Percentiles rank a stretch among this genome's conserved stretches.
phyloP scores from a whole-genome alignment of 2,329 filamentous ascomycete species.

The Venturia pyrina region DNA sequence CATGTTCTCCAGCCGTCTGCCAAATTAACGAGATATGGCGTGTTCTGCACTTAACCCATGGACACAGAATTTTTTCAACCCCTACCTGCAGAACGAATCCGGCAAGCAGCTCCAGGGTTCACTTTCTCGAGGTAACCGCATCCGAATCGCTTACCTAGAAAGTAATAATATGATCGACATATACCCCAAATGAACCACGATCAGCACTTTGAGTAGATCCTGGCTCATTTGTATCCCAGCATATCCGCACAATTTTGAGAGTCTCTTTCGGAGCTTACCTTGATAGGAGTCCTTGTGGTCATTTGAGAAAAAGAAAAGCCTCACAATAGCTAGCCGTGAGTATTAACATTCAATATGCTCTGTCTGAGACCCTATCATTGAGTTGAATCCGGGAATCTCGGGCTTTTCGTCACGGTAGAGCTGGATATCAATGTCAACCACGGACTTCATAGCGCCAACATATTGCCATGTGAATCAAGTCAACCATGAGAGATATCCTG shows the following conservation, averaged over 20 bases:
- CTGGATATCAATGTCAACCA: not conserved
- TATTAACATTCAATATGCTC: not conserved
- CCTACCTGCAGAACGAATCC: not conserved
- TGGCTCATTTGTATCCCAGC: not conserved
- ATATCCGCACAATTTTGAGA: not conserved
- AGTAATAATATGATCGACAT: not conserved
- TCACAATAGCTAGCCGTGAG: not conserved
- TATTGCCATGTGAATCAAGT: not conserved
- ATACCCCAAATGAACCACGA: not conserved
- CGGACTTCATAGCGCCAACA: not conserved
- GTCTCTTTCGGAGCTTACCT: not conserved
- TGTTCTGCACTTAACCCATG: not conserved
- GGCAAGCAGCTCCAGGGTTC: not conserved
- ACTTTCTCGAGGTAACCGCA: not conserved
- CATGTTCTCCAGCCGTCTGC: not conserved
- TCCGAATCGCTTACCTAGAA: not conserved
- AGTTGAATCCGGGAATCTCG: not conserved
- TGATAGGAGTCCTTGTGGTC: not conserved
- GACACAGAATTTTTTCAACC: not conserved
- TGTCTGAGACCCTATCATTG: not conserved
- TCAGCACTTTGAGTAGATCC: not conserved
- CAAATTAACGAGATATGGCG: not conserved
- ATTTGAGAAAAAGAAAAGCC: not conserved
- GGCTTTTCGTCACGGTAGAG: not conserved
- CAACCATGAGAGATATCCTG: not conserved